phyloP scores from a whole-genome alignment of 805 yeast genomes.

The Yamadazyma olivae region DNA sequence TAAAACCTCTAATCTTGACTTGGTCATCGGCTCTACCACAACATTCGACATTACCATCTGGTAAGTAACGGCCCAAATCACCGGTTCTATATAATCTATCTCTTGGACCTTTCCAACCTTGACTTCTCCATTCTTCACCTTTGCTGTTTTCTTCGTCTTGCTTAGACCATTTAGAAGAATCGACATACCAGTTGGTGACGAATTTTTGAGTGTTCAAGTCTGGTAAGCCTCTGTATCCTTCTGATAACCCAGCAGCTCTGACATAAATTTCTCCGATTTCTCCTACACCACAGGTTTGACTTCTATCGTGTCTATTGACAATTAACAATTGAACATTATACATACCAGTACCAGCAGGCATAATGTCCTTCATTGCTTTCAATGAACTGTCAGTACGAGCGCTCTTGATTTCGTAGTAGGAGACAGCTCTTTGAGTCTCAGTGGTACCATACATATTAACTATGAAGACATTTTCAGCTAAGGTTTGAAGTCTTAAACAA shows the following conservation, averaged over 20 bases:
- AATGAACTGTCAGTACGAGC: conserved; percentile 64
- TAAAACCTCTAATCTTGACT: conserved; percentile 96
- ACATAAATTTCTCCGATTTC: conserved; percentile 99
- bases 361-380: conserved; percentile 83
- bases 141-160: conserved; percentile 46
- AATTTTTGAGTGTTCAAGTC: conserved; percentile 87
- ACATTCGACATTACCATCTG: conserved; percentile 97
- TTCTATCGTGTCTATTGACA: conserved; percentile 84
- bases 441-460: conserved; percentile 99
- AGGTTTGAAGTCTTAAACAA: conserved; percentile 85
- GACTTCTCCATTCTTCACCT: conserved; percentile 63
- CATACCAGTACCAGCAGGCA: conserved; percentile 99
- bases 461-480: conserved; percentile 85
- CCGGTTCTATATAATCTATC: conserved; percentile 97
- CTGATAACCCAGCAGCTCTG: conserved; percentile 97
- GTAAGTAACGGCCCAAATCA: conserved; percentile 92
- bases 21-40: conserved; percentile 99
- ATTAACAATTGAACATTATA: conserved; percentile 88
- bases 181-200: conserved; percentile 86
- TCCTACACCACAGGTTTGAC: conserved; percentile 96
- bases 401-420: conserved; percentile 85
- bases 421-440: conserved; percentile 97
- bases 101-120: conserved; percentile 86
- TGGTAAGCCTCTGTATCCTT: conserved; percentile 90
- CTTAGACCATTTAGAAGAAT: conserved; percentile 58